Conservation (phyloP, 169 alveolate genomes). For the Cryptosporidium canis region DNA sequence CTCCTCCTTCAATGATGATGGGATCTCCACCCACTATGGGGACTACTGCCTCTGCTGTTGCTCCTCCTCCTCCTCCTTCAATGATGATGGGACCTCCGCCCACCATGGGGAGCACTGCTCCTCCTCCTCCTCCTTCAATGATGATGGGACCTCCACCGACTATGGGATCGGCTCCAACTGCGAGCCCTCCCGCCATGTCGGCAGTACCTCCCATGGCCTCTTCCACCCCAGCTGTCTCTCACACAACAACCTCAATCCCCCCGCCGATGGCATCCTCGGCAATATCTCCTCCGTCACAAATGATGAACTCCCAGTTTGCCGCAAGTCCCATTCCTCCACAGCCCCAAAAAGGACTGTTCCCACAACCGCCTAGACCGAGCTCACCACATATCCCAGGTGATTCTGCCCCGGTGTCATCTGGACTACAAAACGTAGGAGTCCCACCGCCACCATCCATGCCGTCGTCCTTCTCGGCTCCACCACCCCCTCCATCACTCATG, state of each 20-base stretch:
- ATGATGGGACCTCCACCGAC: not conserved
- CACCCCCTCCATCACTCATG: not conserved
- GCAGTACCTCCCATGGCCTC: not conserved
- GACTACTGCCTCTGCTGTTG: not conserved
- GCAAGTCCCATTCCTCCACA: conserved; percentile 3
- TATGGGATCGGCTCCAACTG: not conserved
- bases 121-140: no score
- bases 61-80: not conserved
- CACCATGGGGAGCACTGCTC: not conserved
- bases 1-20: no score
- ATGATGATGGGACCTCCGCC: not conserved
- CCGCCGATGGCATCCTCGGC: conserved; percentile 11
- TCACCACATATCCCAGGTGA: not conserved
- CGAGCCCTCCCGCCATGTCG: not conserved
- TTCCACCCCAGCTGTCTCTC: not conserved
- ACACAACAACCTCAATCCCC: not conserved
- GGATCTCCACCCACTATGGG: not conserved
- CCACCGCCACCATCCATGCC: conserved; percentile 8
- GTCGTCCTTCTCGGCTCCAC: not conserved
- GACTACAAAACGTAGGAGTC: not conserved
- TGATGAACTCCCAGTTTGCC: not conserved
- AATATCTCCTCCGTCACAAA: not conserved
- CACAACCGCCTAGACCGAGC: conserved; percentile 9
- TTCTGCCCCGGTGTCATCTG: not conserved
- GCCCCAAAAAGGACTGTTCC: not conserved